Evolutionary conservation across 2,329 filamentous ascomycete genomes (phyloP).

Genomic region (Cercospora zeae-maydis): DNA sequence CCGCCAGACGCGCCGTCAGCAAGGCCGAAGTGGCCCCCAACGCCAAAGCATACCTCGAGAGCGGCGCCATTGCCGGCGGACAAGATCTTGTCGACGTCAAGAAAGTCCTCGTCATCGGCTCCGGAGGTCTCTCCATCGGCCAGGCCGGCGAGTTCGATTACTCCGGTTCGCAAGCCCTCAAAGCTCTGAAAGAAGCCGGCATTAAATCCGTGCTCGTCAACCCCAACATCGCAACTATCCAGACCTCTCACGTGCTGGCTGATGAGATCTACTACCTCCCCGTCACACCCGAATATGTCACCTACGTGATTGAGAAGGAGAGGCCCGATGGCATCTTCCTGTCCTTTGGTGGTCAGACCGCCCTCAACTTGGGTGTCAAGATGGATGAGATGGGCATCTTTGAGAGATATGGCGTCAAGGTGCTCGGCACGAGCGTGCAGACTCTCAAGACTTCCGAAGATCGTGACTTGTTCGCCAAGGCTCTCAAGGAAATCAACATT

Average conservation of each 20-base stretch:
- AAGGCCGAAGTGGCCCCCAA: constrained; percentile 68
- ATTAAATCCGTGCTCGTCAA: constrained; percentile 91
- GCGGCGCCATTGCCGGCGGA: constrained; percentile 75
- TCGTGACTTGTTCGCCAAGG: constrained; percentile 91
- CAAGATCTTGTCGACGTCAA: constrained; percentile 81
- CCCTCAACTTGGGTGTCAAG: constrained; percentile 91
- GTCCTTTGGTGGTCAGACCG: constrained; percentile 95
- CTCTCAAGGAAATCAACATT: constrained; percentile 93
- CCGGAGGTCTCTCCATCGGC: constrained; percentile 91
- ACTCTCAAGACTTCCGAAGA: constrained; percentile 94
- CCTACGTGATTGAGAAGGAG: constrained; percentile 95
- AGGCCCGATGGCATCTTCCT: constrained; percentile 95
- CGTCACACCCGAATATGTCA: constrained; percentile 95
- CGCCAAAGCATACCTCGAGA: constrained; percentile 82
- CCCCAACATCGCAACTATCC: constrained; percentile 97
- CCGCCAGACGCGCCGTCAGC: constrained; percentile 29
- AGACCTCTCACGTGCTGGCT: constrained; percentile 92
- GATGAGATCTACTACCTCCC: constrained; percentile 98
- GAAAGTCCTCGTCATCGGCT: constrained; percentile 95
- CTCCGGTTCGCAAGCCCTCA: constrained; percentile 93
- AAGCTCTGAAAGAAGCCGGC: constrained; percentile 92
- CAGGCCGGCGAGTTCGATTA: constrained; percentile 99
- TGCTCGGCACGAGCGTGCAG: constrained; percentile 89
- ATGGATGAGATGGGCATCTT: constrained; percentile 96
- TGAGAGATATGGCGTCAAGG: constrained; percentile 90